These are phyloP conservation scores for Mortierella hygrophila DNA, from an alignment of 192 early-diverging fungal genomes.

Conservation along the genomic window DNA sequence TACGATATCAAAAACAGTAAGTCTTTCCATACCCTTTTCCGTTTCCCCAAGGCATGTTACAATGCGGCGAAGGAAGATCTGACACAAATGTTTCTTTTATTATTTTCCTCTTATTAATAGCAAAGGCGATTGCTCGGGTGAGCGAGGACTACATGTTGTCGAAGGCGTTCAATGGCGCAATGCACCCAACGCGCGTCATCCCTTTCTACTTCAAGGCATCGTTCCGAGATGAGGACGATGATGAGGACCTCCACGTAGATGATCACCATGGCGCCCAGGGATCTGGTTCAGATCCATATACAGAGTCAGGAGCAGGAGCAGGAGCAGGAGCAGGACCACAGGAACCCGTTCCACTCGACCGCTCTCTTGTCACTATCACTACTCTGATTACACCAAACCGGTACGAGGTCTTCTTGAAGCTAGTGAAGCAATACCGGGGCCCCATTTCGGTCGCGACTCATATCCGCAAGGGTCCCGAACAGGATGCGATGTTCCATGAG, in stretches of 20 bases:
- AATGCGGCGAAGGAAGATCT: background rate
- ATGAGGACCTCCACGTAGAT: constrained; percentile 37
- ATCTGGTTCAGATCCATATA: background rate
- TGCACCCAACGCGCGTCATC: constrained; percentile 70
- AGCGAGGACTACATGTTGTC: constrained; percentile 67
- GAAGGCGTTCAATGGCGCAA: constrained; percentile 68
- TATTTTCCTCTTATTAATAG: constrained; percentile 1
- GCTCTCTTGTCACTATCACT: constrained; percentile 61
- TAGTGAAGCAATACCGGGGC: constrained; percentile 64
- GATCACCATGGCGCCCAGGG: constrained; percentile 15
- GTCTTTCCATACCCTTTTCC: constrained; percentile 1
- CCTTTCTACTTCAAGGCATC: constrained; percentile 70
- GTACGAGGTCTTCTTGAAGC: constrained; percentile 62
- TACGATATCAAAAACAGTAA: constrained; percentile 40
- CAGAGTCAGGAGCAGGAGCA: background rate
- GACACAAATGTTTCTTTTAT: background rate
- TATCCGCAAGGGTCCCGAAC: constrained; percentile 60
- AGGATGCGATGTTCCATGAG: constrained; percentile 59
- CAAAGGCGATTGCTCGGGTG: constrained; percentile 31
- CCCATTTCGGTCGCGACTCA: constrained; percentile 73
- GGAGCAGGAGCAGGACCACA: constrained; percentile 12
- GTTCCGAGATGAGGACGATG: constrained; percentile 44
- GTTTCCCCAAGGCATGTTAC: background rate
- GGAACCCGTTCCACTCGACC: constrained; percentile 31
- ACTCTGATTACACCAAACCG: constrained; percentile 71